These are phyloP conservation scores for Hippophae rhamnoides DNA, from an alignment of 306 rosid genomes.

Conservation along the genomic window DNA sequence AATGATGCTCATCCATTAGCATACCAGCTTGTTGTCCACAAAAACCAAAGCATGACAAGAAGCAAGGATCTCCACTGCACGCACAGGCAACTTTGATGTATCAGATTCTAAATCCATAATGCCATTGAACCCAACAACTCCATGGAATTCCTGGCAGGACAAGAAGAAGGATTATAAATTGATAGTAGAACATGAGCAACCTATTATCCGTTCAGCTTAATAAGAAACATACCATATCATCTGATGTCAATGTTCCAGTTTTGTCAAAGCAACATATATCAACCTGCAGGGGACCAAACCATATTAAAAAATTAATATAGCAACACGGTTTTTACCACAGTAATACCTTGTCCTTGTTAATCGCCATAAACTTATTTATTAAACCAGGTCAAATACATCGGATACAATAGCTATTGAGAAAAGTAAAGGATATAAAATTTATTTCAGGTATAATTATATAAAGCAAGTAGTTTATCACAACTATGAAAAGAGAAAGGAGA, in stretches of 20 bases:
- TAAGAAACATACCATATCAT: constrained; percentile 75
- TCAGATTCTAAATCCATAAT: constrained; percentile 64
- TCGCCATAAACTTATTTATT: no score
- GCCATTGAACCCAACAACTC: constrained; percentile 66
- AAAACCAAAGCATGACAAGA: constrained; percentile 98
- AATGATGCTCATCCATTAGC: constrained; percentile 8
- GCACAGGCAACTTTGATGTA: constrained; percentile 48
- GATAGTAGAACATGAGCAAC: constrained; percentile 8
- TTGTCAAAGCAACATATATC: constrained; percentile 99
- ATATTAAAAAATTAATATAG: constrained; percentile 3
- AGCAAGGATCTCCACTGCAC: constrained; percentile 80
- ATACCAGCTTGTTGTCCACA: constrained; percentile 97
- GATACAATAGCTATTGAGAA: no score
- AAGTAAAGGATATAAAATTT: no score
- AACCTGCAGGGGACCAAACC: constrained; percentile 44
- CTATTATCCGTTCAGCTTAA: neutral
- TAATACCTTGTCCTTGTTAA: neutral
- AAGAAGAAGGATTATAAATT: constrained; percentile 11
- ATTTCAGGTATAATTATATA: no score
- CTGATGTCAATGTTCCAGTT: constrained; percentile 98
- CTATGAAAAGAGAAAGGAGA: no score
- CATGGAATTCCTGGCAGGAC: constrained; percentile 68
- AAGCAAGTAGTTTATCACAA: no score
- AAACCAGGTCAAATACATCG: no score
- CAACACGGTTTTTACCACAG: neutral